Conservation (phyloP, 2,329 filamentous ascomycete genomes). For the Diaporthe sp. region DNA sequence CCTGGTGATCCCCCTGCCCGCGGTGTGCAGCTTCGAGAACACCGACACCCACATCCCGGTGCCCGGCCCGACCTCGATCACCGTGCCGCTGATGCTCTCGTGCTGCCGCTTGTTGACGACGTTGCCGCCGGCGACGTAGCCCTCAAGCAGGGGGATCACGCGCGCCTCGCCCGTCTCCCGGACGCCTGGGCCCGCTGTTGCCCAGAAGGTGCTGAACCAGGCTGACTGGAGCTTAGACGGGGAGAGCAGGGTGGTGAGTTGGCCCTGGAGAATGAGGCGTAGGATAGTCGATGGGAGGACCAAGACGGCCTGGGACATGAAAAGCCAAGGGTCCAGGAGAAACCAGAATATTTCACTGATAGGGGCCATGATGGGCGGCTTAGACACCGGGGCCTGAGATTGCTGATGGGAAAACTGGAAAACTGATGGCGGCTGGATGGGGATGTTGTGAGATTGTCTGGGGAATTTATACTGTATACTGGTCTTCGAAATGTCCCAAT, state of each 20-base stretch:
- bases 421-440: neutral
- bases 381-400: neutral
- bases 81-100: slow-evolving; percentile 55
- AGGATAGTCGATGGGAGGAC: slow-evolving; percentile 57
- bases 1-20: slow-evolving; percentile 47
- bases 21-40: slow-evolving; percentile 46
- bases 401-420: neutral
- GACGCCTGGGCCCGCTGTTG: slow-evolving; percentile 60
- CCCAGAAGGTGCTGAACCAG: slow-evolving; percentile 74
- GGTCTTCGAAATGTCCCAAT: neutral
- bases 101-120: slow-evolving; percentile 19
- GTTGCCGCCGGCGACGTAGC: slow-evolving; percentile 52
- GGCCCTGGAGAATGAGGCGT: slow-evolving; percentile 61
- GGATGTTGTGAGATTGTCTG: neutral
- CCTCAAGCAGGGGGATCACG: slow-evolving; percentile 66
- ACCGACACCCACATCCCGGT: slow-evolving; percentile 69
- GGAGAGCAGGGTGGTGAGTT: slow-evolving; percentile 57
- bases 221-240: slow-evolving; percentile 53
- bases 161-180: slow-evolving; percentile 51
- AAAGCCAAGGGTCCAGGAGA: slow-evolving; percentile 61
- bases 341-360: slow-evolving; percentile 41
- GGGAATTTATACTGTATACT: neutral
- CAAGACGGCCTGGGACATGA: slow-evolving; percentile 59
- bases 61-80: slow-evolving; percentile 72
- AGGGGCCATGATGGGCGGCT: slow-evolving; percentile 14